These are phyloP conservation scores for Globisporangium nunn DNA, from an alignment of 352 stramenopile species.

Conservation along the genomic window DNA sequence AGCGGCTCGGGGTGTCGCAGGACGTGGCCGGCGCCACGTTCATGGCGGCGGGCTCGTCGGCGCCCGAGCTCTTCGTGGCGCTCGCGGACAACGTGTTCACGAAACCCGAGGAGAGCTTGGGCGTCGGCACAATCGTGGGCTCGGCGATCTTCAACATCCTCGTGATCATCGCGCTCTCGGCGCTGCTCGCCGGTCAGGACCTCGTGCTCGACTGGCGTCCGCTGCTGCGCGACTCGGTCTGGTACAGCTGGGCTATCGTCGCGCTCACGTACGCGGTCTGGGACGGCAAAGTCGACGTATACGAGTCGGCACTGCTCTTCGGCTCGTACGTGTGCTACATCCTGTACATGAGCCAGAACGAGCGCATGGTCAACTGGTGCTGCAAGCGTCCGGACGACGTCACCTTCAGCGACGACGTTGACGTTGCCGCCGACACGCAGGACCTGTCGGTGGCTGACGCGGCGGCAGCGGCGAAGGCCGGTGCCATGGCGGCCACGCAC, in stretches of 20 bases:
- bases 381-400: constrained; percentile 41
- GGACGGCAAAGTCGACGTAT: constrained; percentile 49
- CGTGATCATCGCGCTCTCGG: constrained; percentile 81
- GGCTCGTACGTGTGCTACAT: constrained; percentile 66
- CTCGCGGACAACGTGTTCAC: constrained; percentile 73
- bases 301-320: constrained; percentile 62
- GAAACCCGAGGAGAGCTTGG: constrained; percentile 54
- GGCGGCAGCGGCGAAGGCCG: not conserved
- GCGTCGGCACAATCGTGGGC: constrained; percentile 80
- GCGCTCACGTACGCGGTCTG: constrained; percentile 49
- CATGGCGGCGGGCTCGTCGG: constrained; percentile 76
- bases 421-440: constrained; percentile 8
- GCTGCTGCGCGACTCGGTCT: constrained; percentile 72
- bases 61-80: constrained; percentile 77
- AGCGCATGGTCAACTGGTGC: constrained; percentile 40
- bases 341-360: constrained; percentile 68
- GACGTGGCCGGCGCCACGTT: constrained; percentile 82
- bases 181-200: constrained; percentile 50
- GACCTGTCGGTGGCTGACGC: constrained; percentile 13
- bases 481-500: not conserved
- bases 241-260: constrained; percentile 61
- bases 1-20: constrained; percentile 47
- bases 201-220: constrained; percentile 71
- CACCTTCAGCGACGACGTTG: constrained; percentile 8
- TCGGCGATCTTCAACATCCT: constrained; percentile 86